A percentile compares a stretch with the other conserved stretches of the same genome.
Conservation (phyloP, 495 filamentous ascomycete genomes). For the Neurospora sp. region DNA sequence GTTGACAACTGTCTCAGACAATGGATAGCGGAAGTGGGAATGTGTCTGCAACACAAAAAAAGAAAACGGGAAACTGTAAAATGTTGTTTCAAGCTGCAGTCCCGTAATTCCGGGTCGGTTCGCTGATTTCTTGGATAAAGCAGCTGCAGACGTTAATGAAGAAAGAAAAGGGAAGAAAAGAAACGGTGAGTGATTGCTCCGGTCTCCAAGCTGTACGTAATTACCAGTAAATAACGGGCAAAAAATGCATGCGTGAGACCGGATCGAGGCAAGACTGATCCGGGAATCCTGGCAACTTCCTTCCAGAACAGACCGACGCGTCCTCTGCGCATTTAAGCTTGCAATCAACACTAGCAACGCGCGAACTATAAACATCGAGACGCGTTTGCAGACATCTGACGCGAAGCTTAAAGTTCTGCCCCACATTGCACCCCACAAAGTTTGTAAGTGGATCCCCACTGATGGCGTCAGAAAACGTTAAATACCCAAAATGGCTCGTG, state of each 20-base stretch:
- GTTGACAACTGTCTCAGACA: neutral
- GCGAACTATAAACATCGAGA: neutral
- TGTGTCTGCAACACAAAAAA: neutral
- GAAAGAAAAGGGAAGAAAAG: neutral
- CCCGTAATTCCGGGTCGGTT: neutral
- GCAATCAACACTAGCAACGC: neutral
- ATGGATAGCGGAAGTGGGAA: neutral
- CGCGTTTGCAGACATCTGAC: neutral
- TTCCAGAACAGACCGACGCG: neutral
- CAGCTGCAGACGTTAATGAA: neutral
- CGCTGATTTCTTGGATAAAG: neutral
- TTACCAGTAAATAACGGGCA: neutral
- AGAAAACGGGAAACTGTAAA: neutral
- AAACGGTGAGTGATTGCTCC: neutral
- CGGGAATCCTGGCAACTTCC: neutral
- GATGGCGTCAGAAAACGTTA: neutral
- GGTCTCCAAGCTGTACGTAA: neutral
- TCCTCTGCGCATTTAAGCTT: neutral
- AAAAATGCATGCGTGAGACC: neutral
- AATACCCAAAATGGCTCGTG: neutral
- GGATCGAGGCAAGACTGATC: neutral
- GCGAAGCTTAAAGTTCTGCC: neutral
- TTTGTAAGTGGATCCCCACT: neutral
- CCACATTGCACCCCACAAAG: neutral
- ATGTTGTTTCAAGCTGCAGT: neutral